phyloP scores from a whole-genome alignment of 495 filamentous ascomycete genomes.

The Podospora conica region DNA sequence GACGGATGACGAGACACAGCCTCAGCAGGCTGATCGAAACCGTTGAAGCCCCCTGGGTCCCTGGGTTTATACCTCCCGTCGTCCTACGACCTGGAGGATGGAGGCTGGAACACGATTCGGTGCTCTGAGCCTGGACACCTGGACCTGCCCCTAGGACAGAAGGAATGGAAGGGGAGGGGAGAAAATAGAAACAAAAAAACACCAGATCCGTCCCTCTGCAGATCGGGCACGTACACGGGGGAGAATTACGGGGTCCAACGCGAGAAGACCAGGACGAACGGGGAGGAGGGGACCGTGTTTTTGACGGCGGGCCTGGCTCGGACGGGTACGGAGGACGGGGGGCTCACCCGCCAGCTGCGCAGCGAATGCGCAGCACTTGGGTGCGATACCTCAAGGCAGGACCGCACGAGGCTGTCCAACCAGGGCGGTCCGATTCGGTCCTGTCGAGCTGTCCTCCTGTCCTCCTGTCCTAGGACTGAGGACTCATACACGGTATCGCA shows the following conservation, averaged over 20 bases:
- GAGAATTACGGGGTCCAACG: background rate
- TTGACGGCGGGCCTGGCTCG: conserved; percentile 10
- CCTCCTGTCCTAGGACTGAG: too few species aligned
- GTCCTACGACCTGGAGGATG: background rate
- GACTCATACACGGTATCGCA: background rate
- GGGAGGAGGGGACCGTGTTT: background rate
- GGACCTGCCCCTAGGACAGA: background rate
- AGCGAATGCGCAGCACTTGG: conserved; percentile 1
- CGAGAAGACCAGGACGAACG: background rate
- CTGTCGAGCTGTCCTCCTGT: too few species aligned
- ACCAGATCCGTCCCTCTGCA: background rate
- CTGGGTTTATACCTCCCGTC: background rate
- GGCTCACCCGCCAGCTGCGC: conserved; percentile 8
- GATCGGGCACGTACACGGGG: background rate
- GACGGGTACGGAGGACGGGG: background rate
- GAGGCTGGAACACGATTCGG: background rate
- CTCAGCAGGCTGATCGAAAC: conserved; percentile 4
- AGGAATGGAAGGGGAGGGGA: background rate
- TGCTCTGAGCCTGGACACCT: background rate
- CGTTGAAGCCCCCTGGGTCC: background rate
- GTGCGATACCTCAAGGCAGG: conserved; percentile 1
- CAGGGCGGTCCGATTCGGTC: conserved; percentile 4
- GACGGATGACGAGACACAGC: conserved; percentile 5
- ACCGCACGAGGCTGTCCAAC: conserved; percentile 10
- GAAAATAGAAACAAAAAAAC: background rate